phyloP scores from a whole-genome alignment of 1,284 basidiomycete species.

The Ceratobasidium theobromae region DNA sequence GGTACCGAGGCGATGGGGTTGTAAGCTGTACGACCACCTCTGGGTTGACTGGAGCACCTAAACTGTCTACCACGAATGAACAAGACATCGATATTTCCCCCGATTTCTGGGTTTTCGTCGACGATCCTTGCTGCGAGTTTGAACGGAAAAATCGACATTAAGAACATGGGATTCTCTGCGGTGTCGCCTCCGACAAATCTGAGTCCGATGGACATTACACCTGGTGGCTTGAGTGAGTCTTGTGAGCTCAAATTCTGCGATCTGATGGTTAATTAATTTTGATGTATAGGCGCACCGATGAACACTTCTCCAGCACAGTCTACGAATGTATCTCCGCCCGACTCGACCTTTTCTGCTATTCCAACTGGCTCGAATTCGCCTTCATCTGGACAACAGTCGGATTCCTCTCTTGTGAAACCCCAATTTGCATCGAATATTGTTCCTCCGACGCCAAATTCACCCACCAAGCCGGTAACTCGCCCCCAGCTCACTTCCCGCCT shows the following conservation, averaged over 20 bases:
- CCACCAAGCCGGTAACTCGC: background rate
- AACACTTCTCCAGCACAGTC: background rate
- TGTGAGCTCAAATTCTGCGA: background rate
- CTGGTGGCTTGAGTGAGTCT: background rate
- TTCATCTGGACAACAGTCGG: background rate
- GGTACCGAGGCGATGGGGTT: no score
- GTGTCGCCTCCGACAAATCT: background rate
- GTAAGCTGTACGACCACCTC: no score
- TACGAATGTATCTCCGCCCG: background rate
- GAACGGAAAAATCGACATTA: background rate
- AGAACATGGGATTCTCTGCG: background rate
- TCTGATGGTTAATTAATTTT: background rate
- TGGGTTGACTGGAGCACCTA: no score
- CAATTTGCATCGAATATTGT: slow-evolving; percentile 5
- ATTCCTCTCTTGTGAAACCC: background rate
- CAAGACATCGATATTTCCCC: background rate
- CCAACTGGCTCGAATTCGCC: background rate
- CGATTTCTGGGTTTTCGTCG: background rate
- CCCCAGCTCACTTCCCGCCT: slow-evolving; percentile 24
- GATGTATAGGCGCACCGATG: background rate
- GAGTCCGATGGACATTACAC: background rate
- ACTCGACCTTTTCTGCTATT: background rate
- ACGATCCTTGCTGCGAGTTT: background rate
- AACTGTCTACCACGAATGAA: no score
- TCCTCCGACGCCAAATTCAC: slow-evolving; percentile 18